Conservation (phyloP, 2,329 filamentous ascomycete genomes). For the Aureobasidium sp. region DNA sequence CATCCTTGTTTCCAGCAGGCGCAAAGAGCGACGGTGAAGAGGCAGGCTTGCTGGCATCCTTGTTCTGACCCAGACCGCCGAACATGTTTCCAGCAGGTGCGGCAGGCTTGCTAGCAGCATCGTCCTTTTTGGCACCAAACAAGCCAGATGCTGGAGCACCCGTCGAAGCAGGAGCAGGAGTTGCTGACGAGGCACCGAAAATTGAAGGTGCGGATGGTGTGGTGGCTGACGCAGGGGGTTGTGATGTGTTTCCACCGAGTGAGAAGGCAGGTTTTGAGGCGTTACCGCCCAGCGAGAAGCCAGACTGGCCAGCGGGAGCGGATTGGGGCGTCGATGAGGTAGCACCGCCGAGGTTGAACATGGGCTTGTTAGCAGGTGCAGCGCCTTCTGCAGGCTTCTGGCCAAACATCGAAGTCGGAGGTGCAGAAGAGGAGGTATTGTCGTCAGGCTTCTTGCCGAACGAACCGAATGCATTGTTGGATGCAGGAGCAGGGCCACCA, state of each 20-base stretch:
- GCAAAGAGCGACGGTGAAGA: not conserved
- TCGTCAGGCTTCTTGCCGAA: not conserved
- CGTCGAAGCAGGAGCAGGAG: conserved; percentile 1
- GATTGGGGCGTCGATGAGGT: not conserved
- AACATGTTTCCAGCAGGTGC: not conserved
- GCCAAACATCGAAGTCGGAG: conserved; percentile 9
- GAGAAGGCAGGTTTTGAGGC: conserved; percentile 24
- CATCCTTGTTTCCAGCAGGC: not conserved
- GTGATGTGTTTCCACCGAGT: not conserved
- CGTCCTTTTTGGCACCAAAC: conserved; percentile 17
- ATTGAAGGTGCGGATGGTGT: conserved; percentile 7
- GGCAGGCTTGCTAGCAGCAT: not conserved
- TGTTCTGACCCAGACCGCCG: not conserved
- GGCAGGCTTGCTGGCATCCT: conserved; percentile 6
- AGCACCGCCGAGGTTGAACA: conserved; percentile 5
- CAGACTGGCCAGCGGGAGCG: not conserved
- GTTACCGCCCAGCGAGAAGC: conserved; percentile 1
- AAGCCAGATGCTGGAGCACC: conserved; percentile 19
- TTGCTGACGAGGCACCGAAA: conserved; percentile 5
- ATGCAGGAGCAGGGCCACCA: not conserved
- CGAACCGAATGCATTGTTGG: not conserved
- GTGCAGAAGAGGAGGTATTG: not conserved
- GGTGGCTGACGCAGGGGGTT: not conserved
- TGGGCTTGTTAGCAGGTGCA: not conserved
- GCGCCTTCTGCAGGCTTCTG: conserved; percentile 3